Evolutionary conservation across 176 grass and related monocot genomes (phyloP), one percentile per base, ranked within the genome.

Genomic region (Sorghum bicolor): DNA sequence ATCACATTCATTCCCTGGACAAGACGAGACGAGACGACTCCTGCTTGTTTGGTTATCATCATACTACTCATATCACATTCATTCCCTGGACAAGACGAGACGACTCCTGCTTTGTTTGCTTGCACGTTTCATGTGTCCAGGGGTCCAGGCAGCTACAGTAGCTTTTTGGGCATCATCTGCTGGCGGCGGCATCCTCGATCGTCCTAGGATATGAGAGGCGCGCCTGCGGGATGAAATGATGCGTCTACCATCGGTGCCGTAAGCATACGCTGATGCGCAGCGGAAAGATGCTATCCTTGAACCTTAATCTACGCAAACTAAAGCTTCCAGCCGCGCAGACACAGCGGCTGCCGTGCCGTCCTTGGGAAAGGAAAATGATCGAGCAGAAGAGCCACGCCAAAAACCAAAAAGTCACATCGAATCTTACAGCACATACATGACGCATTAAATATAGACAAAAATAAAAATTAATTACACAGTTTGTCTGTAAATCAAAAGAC

Each of bases 261-360:
- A 78, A 78, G 60, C 25, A 85, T 60, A 19, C 19, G 19, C 6
- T 12, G 50, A 57, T 20, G 44, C 20, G 60, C 74, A 30, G 19
- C n/a, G 13, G 22, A 70, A 70, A 85, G 74, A 85, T 85, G 74
- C 83, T 45, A 85, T 3, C 26, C 65, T 69, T 78, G 50, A 78
- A 78, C 75, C 52, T 58, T 78, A 78, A 78, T 77, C 74, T 69
- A 85, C 75, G 65, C 83, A 78, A 85, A 70, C 52, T 15, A 60
- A 77, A 70, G 72, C 72, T n/a, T n/a, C n/a, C 5, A 68, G 8
- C 47, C 8, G 10, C 45, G 45, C 45, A 48, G 45, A 50, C 16
- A 19, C 16, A 16, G 45, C 45, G 44, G 2, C 41, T 12, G 12
- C 3, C 41, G 0, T 4, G 48, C 20, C 48, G 17, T 52, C 48